Conservation (phyloP, 177 flowering plant genomes). For the Vitis hybrid region DNA sequence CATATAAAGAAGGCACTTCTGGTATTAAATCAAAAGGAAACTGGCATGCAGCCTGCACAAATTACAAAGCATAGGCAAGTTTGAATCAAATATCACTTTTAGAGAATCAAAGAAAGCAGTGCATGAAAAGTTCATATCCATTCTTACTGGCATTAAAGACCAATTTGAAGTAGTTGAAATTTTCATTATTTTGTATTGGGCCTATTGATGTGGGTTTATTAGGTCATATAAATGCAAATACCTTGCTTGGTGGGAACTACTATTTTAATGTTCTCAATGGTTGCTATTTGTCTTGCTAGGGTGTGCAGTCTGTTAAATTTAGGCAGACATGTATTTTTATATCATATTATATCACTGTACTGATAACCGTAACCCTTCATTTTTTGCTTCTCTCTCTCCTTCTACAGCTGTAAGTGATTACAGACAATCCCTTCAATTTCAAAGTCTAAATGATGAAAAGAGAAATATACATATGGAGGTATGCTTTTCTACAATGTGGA, state of each 20-base stretch:
- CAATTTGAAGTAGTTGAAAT: too few species aligned
- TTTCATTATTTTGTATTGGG: too few species aligned
- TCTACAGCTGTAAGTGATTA: constrained; percentile 86
- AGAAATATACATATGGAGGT: constrained; percentile 88
- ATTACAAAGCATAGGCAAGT: too few species aligned
- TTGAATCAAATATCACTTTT: too few species aligned
- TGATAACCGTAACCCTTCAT: background rate
- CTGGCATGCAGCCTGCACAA: too few species aligned
- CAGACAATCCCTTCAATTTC: constrained; percentile 91
- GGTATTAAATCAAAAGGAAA: too few species aligned
- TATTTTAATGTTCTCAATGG: background rate
- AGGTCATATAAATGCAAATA: too few species aligned
- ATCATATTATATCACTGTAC: background rate
- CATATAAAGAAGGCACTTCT: too few species aligned
- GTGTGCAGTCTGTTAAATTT: background rate
- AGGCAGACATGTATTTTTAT: background rate
- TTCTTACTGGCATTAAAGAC: too few species aligned
- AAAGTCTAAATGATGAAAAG: constrained; percentile 87
- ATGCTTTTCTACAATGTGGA: constrained; percentile 2
- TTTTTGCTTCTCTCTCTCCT: constrained; percentile 5
- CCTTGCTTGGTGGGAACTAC: background rate
- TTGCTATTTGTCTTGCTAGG: background rate
- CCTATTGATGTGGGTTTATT: too few species aligned
- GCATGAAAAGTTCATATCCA: too few species aligned
- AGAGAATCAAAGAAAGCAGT: too few species aligned